Percentiles rank a stretch among this genome's conserved stretches.
Evolutionary conservation across 441 rosid genomes (phyloP).

Genomic region (Hypseocharis bilobata): DNA sequence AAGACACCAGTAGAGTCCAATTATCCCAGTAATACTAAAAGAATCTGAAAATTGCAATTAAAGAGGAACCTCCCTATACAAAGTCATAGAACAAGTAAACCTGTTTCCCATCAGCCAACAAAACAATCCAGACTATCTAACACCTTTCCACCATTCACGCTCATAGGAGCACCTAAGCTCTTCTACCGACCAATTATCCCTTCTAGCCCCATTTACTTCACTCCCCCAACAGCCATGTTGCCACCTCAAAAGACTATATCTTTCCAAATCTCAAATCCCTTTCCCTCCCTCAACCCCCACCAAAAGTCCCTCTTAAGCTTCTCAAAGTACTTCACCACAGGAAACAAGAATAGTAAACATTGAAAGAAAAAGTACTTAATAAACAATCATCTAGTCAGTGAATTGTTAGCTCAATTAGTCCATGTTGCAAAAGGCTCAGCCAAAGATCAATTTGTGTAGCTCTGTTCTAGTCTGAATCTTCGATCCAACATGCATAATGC

Average conservation of each 20-base stretch:
- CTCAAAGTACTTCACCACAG: not conserved
- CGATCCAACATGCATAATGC: no score
- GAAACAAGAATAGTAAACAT: not conserved
- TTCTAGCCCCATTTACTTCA: not conserved
- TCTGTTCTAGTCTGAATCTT: not conserved
- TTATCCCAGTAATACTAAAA: no score
- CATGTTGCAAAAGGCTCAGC: not conserved
- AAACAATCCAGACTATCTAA: not conserved
- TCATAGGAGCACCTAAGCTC: no score
- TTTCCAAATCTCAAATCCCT: not conserved
- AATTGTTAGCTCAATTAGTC: not conserved
- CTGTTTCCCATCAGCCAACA: not conserved
- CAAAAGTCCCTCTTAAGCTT: not conserved
- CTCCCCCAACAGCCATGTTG: not conserved
- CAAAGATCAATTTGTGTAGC: not conserved
- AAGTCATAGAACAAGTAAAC: not conserved
- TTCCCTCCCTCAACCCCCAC: not conserved
- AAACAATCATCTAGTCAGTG: not conserved
- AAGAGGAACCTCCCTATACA: not conserved
- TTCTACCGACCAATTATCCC: not conserved
- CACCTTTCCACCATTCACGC: not conserved
- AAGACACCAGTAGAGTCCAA: no score
- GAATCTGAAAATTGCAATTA: not conserved
- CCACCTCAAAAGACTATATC: not conserved
- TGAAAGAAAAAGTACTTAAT: not conserved